Evolutionary conservation across 2,329 filamentous ascomycete genomes (phyloP).

Genomic region (Penicillium sp.): DNA sequence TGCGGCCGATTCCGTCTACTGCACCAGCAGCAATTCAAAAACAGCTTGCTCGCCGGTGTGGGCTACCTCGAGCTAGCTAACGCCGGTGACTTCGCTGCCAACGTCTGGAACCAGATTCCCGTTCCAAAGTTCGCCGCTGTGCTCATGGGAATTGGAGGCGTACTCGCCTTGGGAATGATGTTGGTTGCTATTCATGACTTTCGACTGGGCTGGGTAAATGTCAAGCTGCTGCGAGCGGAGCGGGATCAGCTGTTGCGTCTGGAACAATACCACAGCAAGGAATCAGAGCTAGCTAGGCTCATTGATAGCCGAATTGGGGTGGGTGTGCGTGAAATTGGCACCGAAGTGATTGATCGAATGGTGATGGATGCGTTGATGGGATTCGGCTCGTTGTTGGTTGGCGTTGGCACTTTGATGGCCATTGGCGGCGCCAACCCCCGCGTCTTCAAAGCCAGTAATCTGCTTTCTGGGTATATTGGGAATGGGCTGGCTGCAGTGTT

Average conservation of each 20-base stretch:
- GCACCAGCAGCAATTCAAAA: conserved; percentile 32
- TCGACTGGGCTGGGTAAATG: conserved; percentile 45
- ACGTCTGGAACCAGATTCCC: conserved; percentile 55
- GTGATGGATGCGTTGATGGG: conserved; percentile 54
- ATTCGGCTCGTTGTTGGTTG: conserved; percentile 50
- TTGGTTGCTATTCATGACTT: conserved; percentile 50
- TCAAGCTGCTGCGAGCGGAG: conserved; percentile 47
- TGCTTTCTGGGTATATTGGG: conserved; percentile 56
- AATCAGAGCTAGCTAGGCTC: conserved; percentile 17
- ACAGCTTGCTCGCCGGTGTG: conserved; percentile 40
- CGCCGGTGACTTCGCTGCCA: conserved; percentile 57
- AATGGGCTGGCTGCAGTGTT: conserved; percentile 52
- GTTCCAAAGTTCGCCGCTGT: conserved; percentile 49
- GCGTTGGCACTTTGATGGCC: conserved; percentile 53
- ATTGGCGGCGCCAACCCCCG: conserved; percentile 48
- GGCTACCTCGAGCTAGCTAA: conserved; percentile 57
- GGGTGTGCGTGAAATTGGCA: conserved; percentile 50
- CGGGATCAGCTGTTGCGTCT: conserved; percentile 30
- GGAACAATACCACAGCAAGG: conserved; percentile 19
- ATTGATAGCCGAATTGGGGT: conserved; percentile 45
- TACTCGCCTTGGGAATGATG: conserved; percentile 45
- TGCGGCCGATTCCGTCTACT: conserved; percentile 17
- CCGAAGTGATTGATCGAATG: conserved; percentile 51
- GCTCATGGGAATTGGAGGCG: conserved; percentile 54
- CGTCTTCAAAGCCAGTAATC: conserved; percentile 50